Base-by-base conservation (phyloP, 768 basidiomycete species). In the Dentipellis sp. region DNA sequence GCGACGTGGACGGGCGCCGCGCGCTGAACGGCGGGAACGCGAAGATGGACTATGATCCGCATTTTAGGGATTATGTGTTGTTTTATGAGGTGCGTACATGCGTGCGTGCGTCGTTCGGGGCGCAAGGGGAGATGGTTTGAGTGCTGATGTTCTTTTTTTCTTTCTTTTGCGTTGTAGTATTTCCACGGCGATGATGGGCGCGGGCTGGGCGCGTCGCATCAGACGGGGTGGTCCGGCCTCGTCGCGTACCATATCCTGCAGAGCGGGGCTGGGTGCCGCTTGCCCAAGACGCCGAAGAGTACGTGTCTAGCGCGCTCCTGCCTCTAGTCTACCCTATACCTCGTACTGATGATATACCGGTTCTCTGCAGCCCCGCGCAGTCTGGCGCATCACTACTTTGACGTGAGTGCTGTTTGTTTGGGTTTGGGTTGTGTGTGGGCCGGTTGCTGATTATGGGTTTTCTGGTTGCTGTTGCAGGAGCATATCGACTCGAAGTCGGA, bases 61-160 rank as follows among this genome's bases (percentile, higher is more conserved):
- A 97, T 73, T 99, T 97, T 82, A 80, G 93, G 47, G 94, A 98
- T 69, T 97, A 97, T 66, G 84, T 97, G 45, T 90, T 86, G 81
- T 97, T 97, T 78, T 88, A 93, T 68, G 95, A 97, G 74, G 90
- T 91, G 57, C 56, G 74, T 58, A n/a, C n/a, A n/a, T n/a, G n/a
- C n/a, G n/a, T n/a, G n/a, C n/a, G n/a, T n/a, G n/a, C n/a, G n/a
- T n/a, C n/a, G n/a, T n/a, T n/a, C n/a, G n/a, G n/a, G n/a, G n/a
- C n/a, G n/a, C n/a, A n/a, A n/a, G n/a, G n/a, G n/a, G n/a, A n/a
- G n/a, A n/a, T 36, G 12, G 22, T 16, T 2, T 40, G 1, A 21
- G 38, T 21, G 12, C 50, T 2, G 11, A 3, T 48, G 35, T 9
- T 47, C 12, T 52, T 11, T 38, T 37, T 52, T 17, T 35, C 17